A percentile compares a stretch with the other conserved stretches of the same genome.
phyloP scores from a whole-genome alignment of 805 yeast genomes.

The Starmera dryadoides region DNA sequence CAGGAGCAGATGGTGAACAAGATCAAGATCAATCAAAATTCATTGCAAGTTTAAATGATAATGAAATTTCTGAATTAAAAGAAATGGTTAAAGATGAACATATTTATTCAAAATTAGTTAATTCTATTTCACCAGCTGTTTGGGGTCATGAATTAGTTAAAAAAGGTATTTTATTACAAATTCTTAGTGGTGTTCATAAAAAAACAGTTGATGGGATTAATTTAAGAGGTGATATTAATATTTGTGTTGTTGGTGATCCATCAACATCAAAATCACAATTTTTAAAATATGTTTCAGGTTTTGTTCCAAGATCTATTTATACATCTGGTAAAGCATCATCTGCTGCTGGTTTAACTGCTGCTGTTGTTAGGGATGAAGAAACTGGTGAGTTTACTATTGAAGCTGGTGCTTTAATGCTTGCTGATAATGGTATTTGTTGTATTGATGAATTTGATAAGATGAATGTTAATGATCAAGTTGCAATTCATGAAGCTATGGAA shows the following conservation, averaged over 20 bases:
- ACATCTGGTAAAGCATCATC: conserved; percentile 98
- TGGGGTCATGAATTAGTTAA: conserved; percentile 93
- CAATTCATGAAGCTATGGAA: conserved; percentile 99
- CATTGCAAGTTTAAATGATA: conserved; percentile 66
- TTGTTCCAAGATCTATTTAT: conserved; percentile 90
- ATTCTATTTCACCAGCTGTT: conserved; percentile 91
- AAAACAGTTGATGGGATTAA: conserved; percentile 89
- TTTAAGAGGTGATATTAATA: conserved; percentile 92
- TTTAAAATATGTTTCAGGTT: conserved; percentile 83
- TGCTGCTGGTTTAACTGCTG: conserved; percentile 98
- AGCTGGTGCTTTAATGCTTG: conserved; percentile 97
- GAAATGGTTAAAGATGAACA: conserved; percentile 88
- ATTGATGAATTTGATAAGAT: conserved; percentile 98
- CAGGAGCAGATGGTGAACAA: conserved; percentile 51
- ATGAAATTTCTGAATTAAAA: conserved; percentile 78
- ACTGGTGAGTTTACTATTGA: conserved; percentile 95
- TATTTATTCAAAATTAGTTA: conserved; percentile 75
- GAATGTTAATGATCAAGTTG: conserved; percentile 94
- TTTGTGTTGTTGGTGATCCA: conserved; percentile 96
- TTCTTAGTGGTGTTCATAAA: conserved; percentile 94
- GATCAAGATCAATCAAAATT: conserved; percentile 55
- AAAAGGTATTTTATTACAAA: conserved; percentile 82
- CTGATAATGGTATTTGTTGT: conserved; percentile 97
- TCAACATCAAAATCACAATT: conserved; percentile 96
- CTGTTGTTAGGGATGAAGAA: conserved; percentile 95